These are phyloP conservation scores for Neopestalotiopsis sp. DNA, from an alignment of 2,329 filamentous ascomycete genomes.

Conservation along the genomic window DNA sequence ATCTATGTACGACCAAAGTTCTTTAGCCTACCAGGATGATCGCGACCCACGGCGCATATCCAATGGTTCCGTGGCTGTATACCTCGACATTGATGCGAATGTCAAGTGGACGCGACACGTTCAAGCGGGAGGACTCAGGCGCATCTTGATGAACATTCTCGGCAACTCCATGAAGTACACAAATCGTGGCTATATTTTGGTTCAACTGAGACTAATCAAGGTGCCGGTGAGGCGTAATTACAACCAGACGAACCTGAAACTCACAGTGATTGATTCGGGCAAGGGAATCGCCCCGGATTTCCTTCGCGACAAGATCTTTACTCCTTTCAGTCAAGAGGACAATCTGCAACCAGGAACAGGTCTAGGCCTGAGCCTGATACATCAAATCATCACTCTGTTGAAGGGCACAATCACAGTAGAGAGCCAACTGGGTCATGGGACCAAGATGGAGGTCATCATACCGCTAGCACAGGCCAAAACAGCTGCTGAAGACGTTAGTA, in stretches of 20 bases:
- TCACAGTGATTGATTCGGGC: slow-evolving; percentile 60
- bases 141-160: slow-evolving; percentile 68
- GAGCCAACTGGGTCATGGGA: slow-evolving; percentile 32
- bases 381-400: slow-evolving; percentile 50
- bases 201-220: slow-evolving; percentile 24
- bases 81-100: slow-evolving; percentile 54
- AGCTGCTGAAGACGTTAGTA: background rate
- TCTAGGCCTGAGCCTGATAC: slow-evolving; percentile 70
- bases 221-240: slow-evolving; percentile 23
- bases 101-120: slow-evolving; percentile 58
- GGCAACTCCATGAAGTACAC: slow-evolving; percentile 70
- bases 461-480: slow-evolving; percentile 28
- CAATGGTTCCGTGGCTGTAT: slow-evolving; percentile 44
- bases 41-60: slow-evolving; percentile 3
- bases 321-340: slow-evolving; percentile 70
- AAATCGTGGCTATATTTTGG: slow-evolving; percentile 35
- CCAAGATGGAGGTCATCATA: slow-evolving; percentile 40
- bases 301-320: slow-evolving; percentile 64
- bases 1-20: background rate
- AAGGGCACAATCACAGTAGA: slow-evolving; percentile 27
- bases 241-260: slow-evolving; percentile 13
- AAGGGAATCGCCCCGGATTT: slow-evolving; percentile 70
- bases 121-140: slow-evolving; percentile 55
- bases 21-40: background rate
- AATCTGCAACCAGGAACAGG: slow-evolving; percentile 64